phyloP scores from a whole-genome alignment of 768 basidiomycete genomes.

The Leccinum subtestaceum region DNA sequence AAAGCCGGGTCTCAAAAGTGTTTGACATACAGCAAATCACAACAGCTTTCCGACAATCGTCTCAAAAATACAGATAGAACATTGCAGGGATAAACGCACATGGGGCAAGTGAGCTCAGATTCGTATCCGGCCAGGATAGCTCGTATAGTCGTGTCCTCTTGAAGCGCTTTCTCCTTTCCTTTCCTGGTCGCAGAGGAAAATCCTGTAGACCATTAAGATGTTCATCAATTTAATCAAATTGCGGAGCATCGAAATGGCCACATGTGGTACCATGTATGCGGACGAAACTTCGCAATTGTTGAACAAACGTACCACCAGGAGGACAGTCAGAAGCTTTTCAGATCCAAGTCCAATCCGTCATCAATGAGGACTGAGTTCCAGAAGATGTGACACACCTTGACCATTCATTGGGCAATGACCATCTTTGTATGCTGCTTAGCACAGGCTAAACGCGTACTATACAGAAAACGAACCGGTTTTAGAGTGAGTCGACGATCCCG shows the following conservation, averaged over 20 bases:
- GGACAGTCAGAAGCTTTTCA: not conserved
- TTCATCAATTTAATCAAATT: not conserved
- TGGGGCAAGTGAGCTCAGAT: constrained; percentile 66
- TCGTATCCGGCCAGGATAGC: constrained; percentile 49
- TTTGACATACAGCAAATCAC: constrained; percentile 59
- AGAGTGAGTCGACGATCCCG: not conserved
- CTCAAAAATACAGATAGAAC: not conserved
- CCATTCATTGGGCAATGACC: not conserved
- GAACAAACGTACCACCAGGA: constrained; percentile 19
- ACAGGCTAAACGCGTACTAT: not conserved
- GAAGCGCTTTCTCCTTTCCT: constrained; percentile 42
- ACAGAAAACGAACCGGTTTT: constrained; percentile 7
- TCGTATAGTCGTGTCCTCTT: constrained; percentile 23
- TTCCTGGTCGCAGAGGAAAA: constrained; percentile 33
- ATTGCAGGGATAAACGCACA: constrained; percentile 45
- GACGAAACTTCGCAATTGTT: not conserved
- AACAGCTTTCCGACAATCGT: constrained; percentile 52
- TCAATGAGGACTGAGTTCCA: not conserved
- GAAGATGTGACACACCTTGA: constrained; percentile 11
- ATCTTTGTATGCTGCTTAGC: constrained; percentile 10
- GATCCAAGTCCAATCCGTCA: not conserved
- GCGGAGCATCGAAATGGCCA: constrained; percentile 2
- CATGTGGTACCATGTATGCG: constrained; percentile 1
- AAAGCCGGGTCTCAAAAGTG: not conserved
- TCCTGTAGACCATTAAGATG: constrained; percentile 5